phyloP scores from a whole-genome alignment of 2,329 filamentous ascomycete genomes.

The Colletotrichum scovillei region DNA sequence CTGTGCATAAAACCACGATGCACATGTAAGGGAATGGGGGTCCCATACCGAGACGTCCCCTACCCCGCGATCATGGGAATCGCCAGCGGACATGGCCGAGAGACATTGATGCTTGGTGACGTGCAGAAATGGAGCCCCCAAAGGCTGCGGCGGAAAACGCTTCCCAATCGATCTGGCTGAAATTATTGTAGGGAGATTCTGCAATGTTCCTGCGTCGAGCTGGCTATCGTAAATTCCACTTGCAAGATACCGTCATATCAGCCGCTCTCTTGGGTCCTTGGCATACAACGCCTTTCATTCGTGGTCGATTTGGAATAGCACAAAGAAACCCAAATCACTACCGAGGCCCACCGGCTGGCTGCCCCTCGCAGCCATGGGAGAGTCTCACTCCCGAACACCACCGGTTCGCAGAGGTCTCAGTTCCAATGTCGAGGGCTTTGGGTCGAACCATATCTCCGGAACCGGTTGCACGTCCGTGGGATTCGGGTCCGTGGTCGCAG shows the following conservation, averaged over 20 bases:
- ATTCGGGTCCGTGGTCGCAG: neutral
- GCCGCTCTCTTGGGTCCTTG: neutral
- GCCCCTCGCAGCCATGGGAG: neutral
- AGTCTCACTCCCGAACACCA: neutral
- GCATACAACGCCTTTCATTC: neutral
- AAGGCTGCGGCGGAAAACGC: neutral
- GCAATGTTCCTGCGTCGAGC: neutral
- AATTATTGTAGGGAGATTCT: neutral
- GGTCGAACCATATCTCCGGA: slow-evolving; percentile 9
- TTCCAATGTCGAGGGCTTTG: neutral
- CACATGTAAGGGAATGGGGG: neutral
- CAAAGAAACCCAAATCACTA: neutral
- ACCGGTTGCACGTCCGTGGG: slow-evolving; percentile 4
- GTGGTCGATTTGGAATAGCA: neutral
- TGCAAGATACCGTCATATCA: neutral
- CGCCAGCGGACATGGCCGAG: slow-evolving; percentile 24
- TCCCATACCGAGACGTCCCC: neutral
- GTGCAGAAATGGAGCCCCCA: neutral
- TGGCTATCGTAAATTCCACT: neutral
- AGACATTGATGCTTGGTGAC: neutral
- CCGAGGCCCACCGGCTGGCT: neutral
- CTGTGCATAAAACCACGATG: slow-evolving; percentile 7
- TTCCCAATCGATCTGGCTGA: no score
- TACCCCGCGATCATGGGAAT: neutral
- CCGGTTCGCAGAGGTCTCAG: slow-evolving; percentile 4